These are phyloP conservation scores for Naganishia sp. DNA, from an alignment of 1,284 basidiomycete species.

Conservation along the genomic window DNA sequence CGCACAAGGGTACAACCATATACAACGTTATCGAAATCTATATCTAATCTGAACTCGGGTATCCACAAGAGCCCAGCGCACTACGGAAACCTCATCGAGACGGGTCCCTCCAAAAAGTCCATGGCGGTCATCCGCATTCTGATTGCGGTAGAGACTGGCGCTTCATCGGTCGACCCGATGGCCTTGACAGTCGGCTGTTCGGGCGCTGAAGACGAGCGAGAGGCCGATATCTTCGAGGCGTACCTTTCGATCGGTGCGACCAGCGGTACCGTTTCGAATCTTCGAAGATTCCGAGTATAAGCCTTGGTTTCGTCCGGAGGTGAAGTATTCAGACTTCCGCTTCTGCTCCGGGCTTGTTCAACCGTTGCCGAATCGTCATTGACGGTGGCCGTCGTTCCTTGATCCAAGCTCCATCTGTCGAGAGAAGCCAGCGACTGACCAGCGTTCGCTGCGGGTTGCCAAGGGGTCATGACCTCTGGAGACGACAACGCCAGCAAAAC, in stretches of 20 bases:
- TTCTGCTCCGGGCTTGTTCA: neutral
- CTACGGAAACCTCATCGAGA: constrained; percentile 21
- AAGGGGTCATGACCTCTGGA: constrained; percentile 30
- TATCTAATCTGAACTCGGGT: too few species aligned
- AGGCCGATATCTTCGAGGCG: neutral
- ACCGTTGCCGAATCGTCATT: neutral
- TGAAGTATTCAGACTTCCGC: neutral
- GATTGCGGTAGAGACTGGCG: constrained; percentile 1
- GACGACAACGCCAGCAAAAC: constrained; percentile 31
- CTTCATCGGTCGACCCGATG: neutral
- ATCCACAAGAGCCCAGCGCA: neutral
- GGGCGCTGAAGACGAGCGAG: neutral
- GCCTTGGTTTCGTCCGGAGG: neutral
- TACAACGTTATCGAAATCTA: too few species aligned
- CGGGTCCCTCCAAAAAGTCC: constrained; percentile 20
- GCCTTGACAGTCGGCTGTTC: neutral
- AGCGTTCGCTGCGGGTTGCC: constrained; percentile 14
- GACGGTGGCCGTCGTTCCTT: neutral
- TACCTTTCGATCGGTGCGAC: neutral
- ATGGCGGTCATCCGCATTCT: constrained; percentile 23
- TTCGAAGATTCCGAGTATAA: too few species aligned
- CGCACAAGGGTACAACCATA: too few species aligned
- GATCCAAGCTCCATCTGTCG: constrained; percentile 27
- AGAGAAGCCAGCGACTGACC: constrained; percentile 6
- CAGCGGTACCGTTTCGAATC: neutral